Conservation (phyloP, 1,284 basidiomycete genomes). For the Cutaneotrichosporon curvatum region DNA sequence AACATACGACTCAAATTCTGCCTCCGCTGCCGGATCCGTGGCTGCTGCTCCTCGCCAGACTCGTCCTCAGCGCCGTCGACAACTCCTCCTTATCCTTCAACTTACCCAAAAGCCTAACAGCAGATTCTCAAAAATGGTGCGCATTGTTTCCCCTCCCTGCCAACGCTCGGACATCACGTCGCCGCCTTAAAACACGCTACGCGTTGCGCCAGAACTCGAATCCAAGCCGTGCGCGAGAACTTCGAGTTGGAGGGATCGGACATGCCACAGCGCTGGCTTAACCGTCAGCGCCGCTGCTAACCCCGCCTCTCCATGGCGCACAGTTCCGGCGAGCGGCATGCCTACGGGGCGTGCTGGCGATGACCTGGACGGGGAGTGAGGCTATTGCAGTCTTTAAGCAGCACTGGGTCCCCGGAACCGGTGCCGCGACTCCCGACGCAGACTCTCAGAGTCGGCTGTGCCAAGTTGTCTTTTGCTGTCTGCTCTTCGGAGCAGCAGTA, state of each 20-base stretch:
- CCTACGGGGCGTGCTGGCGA: neutral
- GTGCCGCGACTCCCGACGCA: slow-evolving; percentile 9
- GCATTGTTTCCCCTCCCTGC: slow-evolving; percentile 6
- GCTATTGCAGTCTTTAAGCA: too few species aligned
- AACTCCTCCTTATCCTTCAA: slow-evolving; percentile 12
- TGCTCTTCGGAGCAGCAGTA: too few species aligned
- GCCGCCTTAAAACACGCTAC: slow-evolving; percentile 8
- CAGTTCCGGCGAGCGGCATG: neutral
- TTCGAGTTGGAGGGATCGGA: too few species aligned
- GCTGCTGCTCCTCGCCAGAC: neutral
- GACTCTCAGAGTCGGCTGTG: slow-evolving; percentile 11
- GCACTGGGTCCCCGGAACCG: too few species aligned
- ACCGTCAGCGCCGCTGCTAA: neutral
- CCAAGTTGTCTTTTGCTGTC: slow-evolving; percentile 2
- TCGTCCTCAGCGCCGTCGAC: neutral
- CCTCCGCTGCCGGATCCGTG: neutral
- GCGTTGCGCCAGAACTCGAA: too few species aligned
- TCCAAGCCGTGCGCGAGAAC: too few species aligned
- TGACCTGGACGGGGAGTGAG: slow-evolving; percentile 5
- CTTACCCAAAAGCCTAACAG: slow-evolving; percentile 7
- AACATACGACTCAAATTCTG: neutral
- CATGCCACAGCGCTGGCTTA: neutral
- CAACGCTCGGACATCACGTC: slow-evolving; percentile 14
- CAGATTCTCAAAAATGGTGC: slow-evolving; percentile 18
- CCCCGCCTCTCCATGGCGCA: slow-evolving; percentile 5